A percentile compares a stretch with the other conserved stretches of the same genome.
phyloP scores from a whole-genome alignment of 139 green algal species.

The Eudorina sp. region DNA sequence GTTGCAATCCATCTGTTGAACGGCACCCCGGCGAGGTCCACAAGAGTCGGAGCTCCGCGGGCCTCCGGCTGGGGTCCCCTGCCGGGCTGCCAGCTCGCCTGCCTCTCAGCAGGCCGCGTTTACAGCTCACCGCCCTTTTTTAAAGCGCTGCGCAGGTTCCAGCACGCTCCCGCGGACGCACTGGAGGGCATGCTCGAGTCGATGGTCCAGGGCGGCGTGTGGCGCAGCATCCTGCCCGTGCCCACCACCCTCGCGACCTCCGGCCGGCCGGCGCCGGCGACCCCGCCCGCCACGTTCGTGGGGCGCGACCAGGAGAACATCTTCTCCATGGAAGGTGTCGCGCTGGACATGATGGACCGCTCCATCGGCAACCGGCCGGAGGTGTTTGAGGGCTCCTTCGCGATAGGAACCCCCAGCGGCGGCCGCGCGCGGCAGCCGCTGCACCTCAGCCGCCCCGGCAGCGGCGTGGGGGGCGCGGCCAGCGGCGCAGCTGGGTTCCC shows the following conservation, averaged over 20 bases:
- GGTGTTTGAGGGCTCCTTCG: conserved; percentile 9
- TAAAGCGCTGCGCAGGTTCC: no score
- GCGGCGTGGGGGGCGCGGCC: not conserved
- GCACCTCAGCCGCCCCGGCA: no score
- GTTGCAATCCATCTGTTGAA: no score
- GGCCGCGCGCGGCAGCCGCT: no score
- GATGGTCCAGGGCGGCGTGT: conserved; percentile 41
- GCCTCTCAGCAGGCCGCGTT: no score
- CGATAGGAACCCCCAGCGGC: not conserved
- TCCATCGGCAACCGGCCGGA: not conserved
- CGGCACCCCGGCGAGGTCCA: no score
- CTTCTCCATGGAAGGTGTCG: not conserved
- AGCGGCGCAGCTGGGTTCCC: no score
- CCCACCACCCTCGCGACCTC: not conserved
- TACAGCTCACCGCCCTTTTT: no score
- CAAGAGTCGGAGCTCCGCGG: no score
- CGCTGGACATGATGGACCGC: not conserved
- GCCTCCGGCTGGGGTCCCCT: no score
- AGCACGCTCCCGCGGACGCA: not conserved
- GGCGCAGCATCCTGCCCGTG: conserved; percentile 24
- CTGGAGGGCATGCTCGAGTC: conserved; percentile 41
- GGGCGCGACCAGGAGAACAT: not conserved
- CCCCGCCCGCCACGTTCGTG: not conserved
- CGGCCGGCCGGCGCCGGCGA: not conserved
- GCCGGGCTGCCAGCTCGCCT: no score